Conservation (phyloP, 352 stramenopile species). For the Phytophthora hibernalis region DNA sequence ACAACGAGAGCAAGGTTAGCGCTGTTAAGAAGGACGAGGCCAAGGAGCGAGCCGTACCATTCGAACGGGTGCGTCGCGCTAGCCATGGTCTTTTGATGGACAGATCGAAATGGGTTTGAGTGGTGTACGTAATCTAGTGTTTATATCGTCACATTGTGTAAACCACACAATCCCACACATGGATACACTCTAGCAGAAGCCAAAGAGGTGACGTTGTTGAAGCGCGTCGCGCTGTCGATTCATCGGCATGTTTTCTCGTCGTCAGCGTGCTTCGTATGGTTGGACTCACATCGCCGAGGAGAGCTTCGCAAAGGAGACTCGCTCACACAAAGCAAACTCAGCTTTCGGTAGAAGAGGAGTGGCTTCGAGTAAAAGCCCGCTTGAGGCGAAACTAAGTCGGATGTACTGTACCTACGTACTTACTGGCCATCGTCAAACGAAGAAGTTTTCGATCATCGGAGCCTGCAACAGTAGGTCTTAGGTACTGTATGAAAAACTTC, state of each 20-base stretch:
- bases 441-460: neutral
- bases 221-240: conserved; percentile 4
- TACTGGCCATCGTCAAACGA: too few relatives aligned
- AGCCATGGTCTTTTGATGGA: conserved; percentile 9
- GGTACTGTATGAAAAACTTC: too few relatives aligned
- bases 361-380: neutral
- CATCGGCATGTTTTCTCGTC: neutral
- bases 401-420: too few relatives aligned
- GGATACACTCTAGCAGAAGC: neutral
- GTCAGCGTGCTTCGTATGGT: neutral
- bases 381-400: neutral
- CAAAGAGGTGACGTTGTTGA: conserved; percentile 17
- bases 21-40: neutral
- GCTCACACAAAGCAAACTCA: too few relatives aligned
- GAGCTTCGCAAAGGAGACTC: conserved; percentile 5
- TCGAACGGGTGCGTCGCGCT: conserved; percentile 75
- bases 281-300: conserved; percentile 12
- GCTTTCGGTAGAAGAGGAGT: neutral
- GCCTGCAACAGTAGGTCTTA: neutral
- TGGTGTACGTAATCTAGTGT: neutral
- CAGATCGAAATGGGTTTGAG: neutral
- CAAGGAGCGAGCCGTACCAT: conserved; percentile 49
- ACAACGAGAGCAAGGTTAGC: neutral
- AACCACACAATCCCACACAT: too few relatives aligned
- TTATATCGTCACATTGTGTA: neutral